phyloP scores from a whole-genome alignment of 2,329 filamentous ascomycete genomes.

The Colletotrichum sp. region DNA sequence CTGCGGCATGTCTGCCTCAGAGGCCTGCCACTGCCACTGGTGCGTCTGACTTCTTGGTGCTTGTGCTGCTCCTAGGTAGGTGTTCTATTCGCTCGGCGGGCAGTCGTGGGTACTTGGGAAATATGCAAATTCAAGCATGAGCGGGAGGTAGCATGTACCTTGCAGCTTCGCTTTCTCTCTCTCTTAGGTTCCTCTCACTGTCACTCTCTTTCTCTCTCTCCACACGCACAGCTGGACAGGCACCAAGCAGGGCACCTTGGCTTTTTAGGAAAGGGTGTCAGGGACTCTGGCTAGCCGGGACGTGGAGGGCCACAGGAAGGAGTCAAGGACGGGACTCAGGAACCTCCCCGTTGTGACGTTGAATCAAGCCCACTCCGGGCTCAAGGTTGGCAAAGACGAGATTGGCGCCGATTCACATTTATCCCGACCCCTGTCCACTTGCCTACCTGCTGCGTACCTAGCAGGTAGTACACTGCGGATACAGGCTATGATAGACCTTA shows the following conservation, averaged over 20 bases:
- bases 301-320: not conserved
- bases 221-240: not conserved
- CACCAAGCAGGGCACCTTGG: not conserved
- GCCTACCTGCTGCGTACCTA: not conserved
- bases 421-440: slow-evolving; percentile 10
- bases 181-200: not conserved
- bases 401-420: slow-evolving; percentile 19
- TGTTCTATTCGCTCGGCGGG: not conserved
- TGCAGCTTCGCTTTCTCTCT: not conserved
- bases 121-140: not conserved
- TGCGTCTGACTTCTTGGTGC: not conserved
- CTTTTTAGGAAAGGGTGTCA: not conserved
- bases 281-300: not conserved
- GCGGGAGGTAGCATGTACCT: not conserved
- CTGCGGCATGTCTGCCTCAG: slow-evolving; percentile 19
- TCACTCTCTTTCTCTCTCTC: not conserved
- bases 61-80: not conserved
- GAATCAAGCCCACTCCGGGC: slow-evolving; percentile 18
- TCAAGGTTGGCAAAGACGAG: slow-evolving; percentile 14
- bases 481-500: not conserved
- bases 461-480: not conserved
- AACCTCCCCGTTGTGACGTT: slow-evolving; percentile 16
- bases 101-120: not conserved
- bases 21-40: slow-evolving; percentile 10
- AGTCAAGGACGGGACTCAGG: not conserved